Base-by-base conservation (phyloP, 352 stramenopile species). In the Phytopythium vexans region DNA sequence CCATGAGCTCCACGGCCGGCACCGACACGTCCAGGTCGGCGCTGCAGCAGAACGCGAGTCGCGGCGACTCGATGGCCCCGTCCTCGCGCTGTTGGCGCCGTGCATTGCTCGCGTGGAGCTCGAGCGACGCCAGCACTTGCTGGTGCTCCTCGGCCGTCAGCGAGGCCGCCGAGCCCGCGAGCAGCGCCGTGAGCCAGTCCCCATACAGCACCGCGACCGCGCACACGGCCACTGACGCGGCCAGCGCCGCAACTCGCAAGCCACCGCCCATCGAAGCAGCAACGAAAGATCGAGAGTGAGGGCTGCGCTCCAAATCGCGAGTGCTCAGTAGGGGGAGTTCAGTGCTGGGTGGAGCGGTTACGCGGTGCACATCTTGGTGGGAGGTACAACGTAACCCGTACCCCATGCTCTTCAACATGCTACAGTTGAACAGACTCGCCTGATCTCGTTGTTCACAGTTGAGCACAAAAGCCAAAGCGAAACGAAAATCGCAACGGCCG, bases 1-100 rank as follows among this genome's bases (percentile, higher is more conserved):
- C 49, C 81, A 94, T 92, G 50, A 94, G 69, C 33, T 86, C 79
- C 10, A 90, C 78, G 3, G 83, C 83, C 3, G 75, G 69, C 8
- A 94, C 82, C 39, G 80, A 83, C 21, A 94, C 83, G 37, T 94
- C 83, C 41, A 92, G 42, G 44, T 94, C 83, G 8, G 77, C 83
- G 50, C 80, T 91, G 54, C 83, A 94, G 66, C 83, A 94, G 60
- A 92, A 92, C 11, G 83, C 83, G 5, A 94, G 52, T 0, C 81
- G 77, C 8, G 78, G 76, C 7, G 43, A 40, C 44, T 35, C 42
- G 5, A 15, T 49, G n/a, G 36, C 61, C 10, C 52, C 47, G 40
- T 39, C 49, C 1, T 43, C 32, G 11, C 54, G 52, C 12, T 39
- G 52, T 31, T 52, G 14, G 40, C 37, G 31, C 8, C 56, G 59